These are phyloP conservation scores for Claviceps fusiformis DNA, from an alignment of 2,329 filamentous ascomycete genomes.

Conservation along the genomic window DNA sequence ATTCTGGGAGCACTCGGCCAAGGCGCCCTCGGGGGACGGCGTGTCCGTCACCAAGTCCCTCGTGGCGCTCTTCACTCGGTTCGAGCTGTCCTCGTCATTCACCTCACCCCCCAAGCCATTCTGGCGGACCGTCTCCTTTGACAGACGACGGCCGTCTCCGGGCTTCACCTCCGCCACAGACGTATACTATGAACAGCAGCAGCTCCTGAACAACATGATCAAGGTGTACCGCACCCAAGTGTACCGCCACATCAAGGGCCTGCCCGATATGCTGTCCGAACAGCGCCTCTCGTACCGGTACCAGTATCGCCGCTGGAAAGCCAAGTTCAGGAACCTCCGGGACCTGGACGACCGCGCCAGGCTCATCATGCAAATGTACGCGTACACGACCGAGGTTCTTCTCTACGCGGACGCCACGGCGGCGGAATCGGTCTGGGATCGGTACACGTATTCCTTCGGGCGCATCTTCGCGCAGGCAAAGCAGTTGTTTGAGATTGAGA, in stretches of 20 bases:
- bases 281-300: not conserved
- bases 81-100: constrained; percentile 4
- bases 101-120: not conserved
- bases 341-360: not conserved
- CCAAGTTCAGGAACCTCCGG: constrained; percentile 2
- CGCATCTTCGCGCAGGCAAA: constrained; percentile 1
- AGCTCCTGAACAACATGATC: constrained; percentile 1
- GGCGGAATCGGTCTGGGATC: constrained; percentile 1
- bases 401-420: not conserved
- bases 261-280: not conserved
- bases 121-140: constrained; percentile 1
- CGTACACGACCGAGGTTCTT: constrained; percentile 1
- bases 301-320: constrained; percentile 4
- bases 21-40: not conserved
- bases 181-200: constrained; percentile 2
- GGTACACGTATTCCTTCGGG: constrained; percentile 1
- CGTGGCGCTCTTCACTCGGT: constrained; percentile 6
- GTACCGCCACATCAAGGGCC: not conserved
- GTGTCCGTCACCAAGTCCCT: constrained; percentile 5
- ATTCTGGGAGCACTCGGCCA: constrained; percentile 5
- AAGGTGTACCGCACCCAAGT: constrained; percentile 1
- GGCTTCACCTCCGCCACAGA: not conserved
- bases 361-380: constrained; percentile 3
- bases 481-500: constrained; percentile 1
- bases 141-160: not conserved